phyloP scores from a whole-genome alignment of 345 rosid species.

The Pseudoturritis turrita region DNA sequence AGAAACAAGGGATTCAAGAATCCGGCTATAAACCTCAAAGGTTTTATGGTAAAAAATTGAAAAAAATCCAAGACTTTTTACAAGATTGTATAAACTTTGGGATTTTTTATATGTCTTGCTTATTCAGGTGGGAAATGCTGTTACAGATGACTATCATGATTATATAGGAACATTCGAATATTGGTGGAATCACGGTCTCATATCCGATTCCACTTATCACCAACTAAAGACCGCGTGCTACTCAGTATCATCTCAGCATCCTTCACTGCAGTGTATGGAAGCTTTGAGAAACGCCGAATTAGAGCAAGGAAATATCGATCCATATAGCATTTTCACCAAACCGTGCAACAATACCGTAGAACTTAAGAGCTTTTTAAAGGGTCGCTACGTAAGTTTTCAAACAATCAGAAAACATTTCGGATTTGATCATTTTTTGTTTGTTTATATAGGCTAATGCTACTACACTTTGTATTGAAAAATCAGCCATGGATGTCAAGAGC shows the following conservation, averaged over 20 bases:
- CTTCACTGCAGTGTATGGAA: constrained; percentile 55
- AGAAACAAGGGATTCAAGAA: constrained; percentile 62
- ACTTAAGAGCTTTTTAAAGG: constrained; percentile 50
- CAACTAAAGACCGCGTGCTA: constrained; percentile 50
- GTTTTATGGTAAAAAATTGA: constrained; percentile 64
- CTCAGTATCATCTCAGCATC: constrained; percentile 62
- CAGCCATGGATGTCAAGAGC: constrained; percentile 99
- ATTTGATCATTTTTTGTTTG: neutral
- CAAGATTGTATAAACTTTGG: constrained; percentile 6
- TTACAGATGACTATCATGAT: constrained; percentile 89
- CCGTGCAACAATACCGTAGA: constrained; percentile 62
- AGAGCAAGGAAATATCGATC: constrained; percentile 89
- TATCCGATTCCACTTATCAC: constrained; percentile 79
- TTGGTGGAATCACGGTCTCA: constrained; percentile 97
- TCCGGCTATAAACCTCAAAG: constrained; percentile 78
- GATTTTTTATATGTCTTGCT: neutral
- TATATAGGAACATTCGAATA: constrained; percentile 80
- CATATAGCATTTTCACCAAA: constrained; percentile 75
- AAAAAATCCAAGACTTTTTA: neutral
- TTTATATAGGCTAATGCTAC: constrained; percentile 3
- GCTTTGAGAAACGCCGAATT: constrained; percentile 50
- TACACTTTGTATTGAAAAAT: constrained; percentile 12
- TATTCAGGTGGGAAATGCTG: constrained; percentile 89
- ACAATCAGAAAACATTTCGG: constrained; percentile 25
- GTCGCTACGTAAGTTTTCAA: constrained; percentile 71